These are phyloP conservation scores for Microdochium bolleyi DNA, from an alignment of 2,329 filamentous ascomycete genomes.

Conservation along the genomic window DNA sequence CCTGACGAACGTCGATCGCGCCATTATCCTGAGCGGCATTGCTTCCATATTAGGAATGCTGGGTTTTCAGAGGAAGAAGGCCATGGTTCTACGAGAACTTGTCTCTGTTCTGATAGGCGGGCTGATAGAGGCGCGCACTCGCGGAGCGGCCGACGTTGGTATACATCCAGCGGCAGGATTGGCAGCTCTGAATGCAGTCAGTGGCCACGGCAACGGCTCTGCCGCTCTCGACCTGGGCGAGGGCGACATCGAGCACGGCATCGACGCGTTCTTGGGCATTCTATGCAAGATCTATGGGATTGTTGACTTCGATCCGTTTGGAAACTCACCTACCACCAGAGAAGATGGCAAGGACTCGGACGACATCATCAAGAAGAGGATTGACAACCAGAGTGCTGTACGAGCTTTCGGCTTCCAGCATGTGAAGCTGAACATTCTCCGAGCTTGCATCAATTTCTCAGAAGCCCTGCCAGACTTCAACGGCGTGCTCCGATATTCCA, in stretches of 20 bases:
- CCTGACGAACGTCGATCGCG: constrained; percentile 66
- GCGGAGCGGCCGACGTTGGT: constrained; percentile 91
- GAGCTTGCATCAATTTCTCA: constrained; percentile 86
- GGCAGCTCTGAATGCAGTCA: constrained; percentile 56
- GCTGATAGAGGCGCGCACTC: constrained; percentile 81
- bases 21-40: constrained; percentile 76
- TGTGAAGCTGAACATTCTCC: constrained; percentile 79
- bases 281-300: constrained; percentile 58
- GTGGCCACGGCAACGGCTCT: constrained; percentile 39
- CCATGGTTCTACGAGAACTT: constrained; percentile 79
- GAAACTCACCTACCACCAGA: constrained; percentile 14
- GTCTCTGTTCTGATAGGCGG: constrained; percentile 76
- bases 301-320: constrained; percentile 37
- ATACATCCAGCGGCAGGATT: constrained; percentile 89
- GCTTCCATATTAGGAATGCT: constrained; percentile 75
- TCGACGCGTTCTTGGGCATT: constrained; percentile 54
- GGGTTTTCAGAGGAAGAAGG: constrained; percentile 81
- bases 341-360: constrained; percentile 36
- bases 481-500: constrained; percentile 82
- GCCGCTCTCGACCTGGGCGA: constrained; percentile 54
- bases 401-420: constrained; percentile 69
- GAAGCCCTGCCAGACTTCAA: constrained; percentile 89
- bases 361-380: constrained; percentile 44
- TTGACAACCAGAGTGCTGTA: constrained; percentile 48
- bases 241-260: constrained; percentile 56